Base-by-base conservation (phyloP, 148 eudicot species). In the Cornus controversa region DNA sequence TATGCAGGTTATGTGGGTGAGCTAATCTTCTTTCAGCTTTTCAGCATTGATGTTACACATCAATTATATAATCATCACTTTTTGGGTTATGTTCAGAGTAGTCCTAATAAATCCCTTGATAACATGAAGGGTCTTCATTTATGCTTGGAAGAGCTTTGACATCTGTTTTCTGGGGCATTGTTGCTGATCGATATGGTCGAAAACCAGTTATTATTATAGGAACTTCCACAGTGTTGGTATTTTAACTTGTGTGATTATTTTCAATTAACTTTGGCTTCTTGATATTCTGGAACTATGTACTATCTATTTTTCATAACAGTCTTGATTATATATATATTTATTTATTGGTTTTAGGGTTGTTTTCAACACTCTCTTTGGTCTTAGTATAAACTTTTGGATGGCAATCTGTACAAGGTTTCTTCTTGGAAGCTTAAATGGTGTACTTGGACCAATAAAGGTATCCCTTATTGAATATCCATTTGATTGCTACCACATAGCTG, bases 131-230 rank as follows among this genome's bases (percentile, higher is more conserved):
- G 26, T 90, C 91, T 25, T 73, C 98, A 6, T 91, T 77, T 74
- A 90, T 93, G 98, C 80, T 96, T 75, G 98, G 99, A 77, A 90
- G 99, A 82, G 94, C 88, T 37, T 77, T 89, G 72, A 96, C 98
- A 66, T 93, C 98, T 23, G 80, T 92, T 26, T 37, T 87, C 9
- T 96, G 99, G 99, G 99, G 98, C 72, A 14, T 79, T 36, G 23
- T 89, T 27, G 93, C 99, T 77, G 99, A 96, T 88, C 83, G 86
- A 86, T 96, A 90, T 89, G 99, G 99, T 79, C 93, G 98, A 57
- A 96, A 90, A 74, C 97, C 98, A 31, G 91, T 96, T 69, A 88
- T 96, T 45, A 81, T 91, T 36, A 73, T 90, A 20, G 97, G 99
- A 85, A 85, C 82, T 70, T 71, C 74, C 42, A 15, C 91, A 77